A percentile compares a stretch with the other conserved stretches of the same genome.
Conservation (phyloP, 768 basidiomycete genomes). For the Auricularia sp. region DNA sequence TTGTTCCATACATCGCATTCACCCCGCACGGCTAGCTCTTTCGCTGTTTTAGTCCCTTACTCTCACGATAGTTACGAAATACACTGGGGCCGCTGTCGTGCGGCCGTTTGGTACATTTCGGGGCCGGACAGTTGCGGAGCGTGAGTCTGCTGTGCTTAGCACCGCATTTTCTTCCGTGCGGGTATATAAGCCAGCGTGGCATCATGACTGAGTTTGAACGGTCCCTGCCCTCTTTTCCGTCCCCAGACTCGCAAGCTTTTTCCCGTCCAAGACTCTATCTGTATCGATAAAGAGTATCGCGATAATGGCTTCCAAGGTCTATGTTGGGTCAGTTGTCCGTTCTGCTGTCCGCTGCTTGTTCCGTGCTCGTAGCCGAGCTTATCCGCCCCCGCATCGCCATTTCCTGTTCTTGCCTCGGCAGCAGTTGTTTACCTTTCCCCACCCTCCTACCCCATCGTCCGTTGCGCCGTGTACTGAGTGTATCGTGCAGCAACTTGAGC, state of each 20-base stretch:
- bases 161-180: neutral
- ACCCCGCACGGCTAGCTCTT: neutral
- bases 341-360: slow-evolving; percentile 28
- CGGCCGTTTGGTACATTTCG: neutral
- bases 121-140: neutral
- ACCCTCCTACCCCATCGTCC: neutral
- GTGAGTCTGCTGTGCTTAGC: neutral
- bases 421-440: slow-evolving; percentile 35
- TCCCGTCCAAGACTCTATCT: slow-evolving; percentile 1
- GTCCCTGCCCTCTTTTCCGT: neutral
- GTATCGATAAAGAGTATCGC: slow-evolving; percentile 1
- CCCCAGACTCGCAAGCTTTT: neutral
- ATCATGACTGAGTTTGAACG: neutral
- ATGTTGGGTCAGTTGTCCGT: slow-evolving; percentile 79
- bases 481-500: slow-evolving; percentile 76
- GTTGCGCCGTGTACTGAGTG: slow-evolving; percentile 27
- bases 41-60: neutral
- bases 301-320: slow-evolving; percentile 75
- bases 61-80: neutral
- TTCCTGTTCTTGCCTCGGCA: slow-evolving; percentile 27
- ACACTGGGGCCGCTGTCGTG: neutral
- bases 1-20: neutral
- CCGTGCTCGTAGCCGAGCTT: neutral
- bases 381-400: slow-evolving; percentile 4
- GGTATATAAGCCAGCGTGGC: neutral